phyloP scores from a whole-genome alignment of 371 early-diverging fungal species.

The Dinochytrium kinnereticum region DNA sequence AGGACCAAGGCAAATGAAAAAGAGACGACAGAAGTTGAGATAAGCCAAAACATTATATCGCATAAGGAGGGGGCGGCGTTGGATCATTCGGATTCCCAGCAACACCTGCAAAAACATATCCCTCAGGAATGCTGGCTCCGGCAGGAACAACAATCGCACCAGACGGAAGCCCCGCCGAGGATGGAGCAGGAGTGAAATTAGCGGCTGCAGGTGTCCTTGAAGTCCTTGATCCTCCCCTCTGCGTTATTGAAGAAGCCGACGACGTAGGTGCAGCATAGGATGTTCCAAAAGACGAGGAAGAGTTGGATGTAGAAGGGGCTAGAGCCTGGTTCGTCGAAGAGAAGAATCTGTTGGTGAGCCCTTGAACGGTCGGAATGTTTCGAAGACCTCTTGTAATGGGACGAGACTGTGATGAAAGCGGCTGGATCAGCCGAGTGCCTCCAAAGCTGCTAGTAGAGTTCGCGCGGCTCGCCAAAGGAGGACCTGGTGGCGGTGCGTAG shows the following conservation, averaged over 20 bases:
- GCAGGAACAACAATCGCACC: neutral
- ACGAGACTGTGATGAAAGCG: too few relatives aligned
- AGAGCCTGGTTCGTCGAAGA: neutral
- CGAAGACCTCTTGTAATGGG: too few relatives aligned
- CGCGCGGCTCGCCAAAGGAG: neutral
- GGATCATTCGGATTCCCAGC: neutral
- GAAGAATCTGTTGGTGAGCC: neutral
- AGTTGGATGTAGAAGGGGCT: neutral
- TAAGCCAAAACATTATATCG: too few relatives aligned
- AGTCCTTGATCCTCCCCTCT: neutral
- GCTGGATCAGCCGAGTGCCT: neutral
- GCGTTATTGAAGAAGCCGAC: neutral
- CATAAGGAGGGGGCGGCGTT: neutral
- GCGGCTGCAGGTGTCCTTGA: neutral
- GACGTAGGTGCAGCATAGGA: neutral
- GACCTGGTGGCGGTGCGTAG: neutral
- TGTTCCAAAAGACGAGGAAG: neutral
- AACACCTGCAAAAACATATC: slow-evolving; percentile 7
- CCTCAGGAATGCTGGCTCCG: neutral
- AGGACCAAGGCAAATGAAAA: too few relatives aligned
- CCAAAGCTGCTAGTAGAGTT: neutral
- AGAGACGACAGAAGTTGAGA: too few relatives aligned
- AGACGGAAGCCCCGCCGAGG: neutral
- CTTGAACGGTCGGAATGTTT: neutral
- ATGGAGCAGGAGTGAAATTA: neutral